Evolutionary conservation across 257 asterid genomes (phyloP), one percentile per base, ranked within the genome.

Genomic region (Solanum tarapatanum): DNA sequence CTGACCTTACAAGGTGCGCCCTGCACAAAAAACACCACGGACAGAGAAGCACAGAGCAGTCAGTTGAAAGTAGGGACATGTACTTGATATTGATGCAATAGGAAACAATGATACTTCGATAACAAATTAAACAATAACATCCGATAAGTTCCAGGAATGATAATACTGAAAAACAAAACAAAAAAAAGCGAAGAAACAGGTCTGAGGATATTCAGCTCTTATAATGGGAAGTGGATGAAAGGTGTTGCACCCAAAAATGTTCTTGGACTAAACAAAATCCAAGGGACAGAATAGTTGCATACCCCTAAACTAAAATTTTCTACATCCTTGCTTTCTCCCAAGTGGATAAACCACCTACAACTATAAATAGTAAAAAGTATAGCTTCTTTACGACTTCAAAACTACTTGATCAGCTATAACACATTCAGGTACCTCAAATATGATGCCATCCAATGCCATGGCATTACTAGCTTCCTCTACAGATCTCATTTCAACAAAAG

Each of bases 391-490:
- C 21, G 51, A 75, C 21, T 36, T 45, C 41, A 45, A 28, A 80
- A 80, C 26, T 45, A 80, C n/a, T 80, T 45, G 68, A 80, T 80
- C 68, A 28, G 68, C 28, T 45, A 45, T 45, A 43, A 45, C 66
- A 80, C 85, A 45, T 32, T 72, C 76, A 41, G 30, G 58, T 92
- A 96, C 99, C 99, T 96, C 99, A 87, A 96, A 95, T 87, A 95
- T 96, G 87, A 96, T 95, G 87, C 98, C 99, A 90, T 96, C 99
- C 55, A 96, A 89, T 77, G 99, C 98, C 99, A 95, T 96, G 14
- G 99, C 99, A 90, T 96, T 96, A 88, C 99, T 96, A 86, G 99
- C 99, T 91, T 96, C 99, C 91, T 96, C 99, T 82, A 96, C 98
- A 68, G 99, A 95, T 90, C 99, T 92, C 99, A 96, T 95, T 92